These are phyloP conservation scores for Mariannaea elegans DNA, from an alignment of 2,329 filamentous ascomycete genomes.

Conservation along the genomic window DNA sequence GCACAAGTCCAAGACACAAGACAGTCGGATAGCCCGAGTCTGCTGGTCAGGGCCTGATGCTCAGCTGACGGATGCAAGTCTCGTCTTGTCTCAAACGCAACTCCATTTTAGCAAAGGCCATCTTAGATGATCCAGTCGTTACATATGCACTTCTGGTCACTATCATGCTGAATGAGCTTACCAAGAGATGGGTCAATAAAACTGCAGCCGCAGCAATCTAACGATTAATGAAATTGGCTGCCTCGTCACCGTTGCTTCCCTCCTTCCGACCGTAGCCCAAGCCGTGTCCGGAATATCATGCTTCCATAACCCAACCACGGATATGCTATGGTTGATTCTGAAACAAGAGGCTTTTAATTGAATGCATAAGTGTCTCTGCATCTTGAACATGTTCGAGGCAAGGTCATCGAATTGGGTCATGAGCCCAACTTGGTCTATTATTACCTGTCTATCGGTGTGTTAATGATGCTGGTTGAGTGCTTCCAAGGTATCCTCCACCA, in stretches of 20 bases:
- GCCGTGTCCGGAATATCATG: not conserved
- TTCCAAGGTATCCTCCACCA: not conserved
- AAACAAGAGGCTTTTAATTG: not conserved
- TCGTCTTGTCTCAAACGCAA: not conserved
- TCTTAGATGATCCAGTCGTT: not conserved
- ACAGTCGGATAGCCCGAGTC: not conserved
- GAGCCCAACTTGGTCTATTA: not conserved
- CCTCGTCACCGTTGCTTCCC: not conserved
- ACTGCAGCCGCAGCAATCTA: conserved; percentile 11
- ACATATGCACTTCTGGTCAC: not conserved
- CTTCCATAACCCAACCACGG: not conserved
- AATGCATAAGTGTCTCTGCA: not conserved
- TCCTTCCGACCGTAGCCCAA: not conserved
- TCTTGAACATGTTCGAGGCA: not conserved
- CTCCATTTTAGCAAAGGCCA: not conserved
- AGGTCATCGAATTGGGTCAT: not conserved
- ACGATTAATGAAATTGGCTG: conserved; percentile 7
- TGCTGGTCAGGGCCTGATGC: not conserved
- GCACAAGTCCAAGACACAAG: not conserved
- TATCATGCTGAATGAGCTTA: not conserved
- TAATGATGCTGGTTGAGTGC: conserved; percentile 1
- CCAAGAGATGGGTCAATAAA: not conserved
- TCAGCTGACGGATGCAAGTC: not conserved
- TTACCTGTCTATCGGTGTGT: not conserved
- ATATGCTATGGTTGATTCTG: not conserved